Evolutionary conservation across 2,329 filamentous ascomycete genomes (phyloP), one percentile per base, ranked within the genome.

Genomic region (Massarina eburnea): DNA sequence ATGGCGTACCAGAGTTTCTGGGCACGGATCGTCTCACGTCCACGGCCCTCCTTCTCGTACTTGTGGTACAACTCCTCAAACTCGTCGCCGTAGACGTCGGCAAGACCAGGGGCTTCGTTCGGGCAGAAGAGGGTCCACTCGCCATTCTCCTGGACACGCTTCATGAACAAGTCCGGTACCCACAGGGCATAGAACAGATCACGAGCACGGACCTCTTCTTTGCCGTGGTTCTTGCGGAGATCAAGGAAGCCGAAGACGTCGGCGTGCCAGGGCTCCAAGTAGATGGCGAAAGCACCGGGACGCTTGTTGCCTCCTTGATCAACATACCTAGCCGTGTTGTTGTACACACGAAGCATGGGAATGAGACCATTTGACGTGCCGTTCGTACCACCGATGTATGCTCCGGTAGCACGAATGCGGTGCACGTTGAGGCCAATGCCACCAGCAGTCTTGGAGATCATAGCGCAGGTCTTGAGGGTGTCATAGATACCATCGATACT

Each of bases 1-100:
- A 99, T 96, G 58, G 92, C 91, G 71, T 97, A 97, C 94, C 94
- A 99, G 47, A 99, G 86, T 82, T 99, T 99, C 80, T 99, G 94
- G 19, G 94, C 94, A 75, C 95, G 94, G 67, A 99, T 79, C 17
- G 89, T 96, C 77, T 88, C 87, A 57, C 91, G 90, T 55, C 94
- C 92, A 63, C 88, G 85, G 59, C 89, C 89, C 69, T 91, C 88
- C 55, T 79, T 80, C 77, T 99, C 94, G 67, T 99, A 99, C 68
- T 74, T 75, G 73, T 94, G 88, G 72, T 96, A 99, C 40, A 99
- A 80, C 51, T 86, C 89, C 74, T 96, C 91, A 54, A 97, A 99
- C 75, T 97, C 92, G 1, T 97, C 94, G 51, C 94, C 94, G 64
- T 97, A 97, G 66, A 95, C 89, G 73, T 99, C 94, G 46, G 94